Percentiles rank a stretch among this genome's conserved stretches.
phyloP scores from a whole-genome alignment of 495 filamentous ascomycete genomes.

The Daldinia caldariorum region DNA sequence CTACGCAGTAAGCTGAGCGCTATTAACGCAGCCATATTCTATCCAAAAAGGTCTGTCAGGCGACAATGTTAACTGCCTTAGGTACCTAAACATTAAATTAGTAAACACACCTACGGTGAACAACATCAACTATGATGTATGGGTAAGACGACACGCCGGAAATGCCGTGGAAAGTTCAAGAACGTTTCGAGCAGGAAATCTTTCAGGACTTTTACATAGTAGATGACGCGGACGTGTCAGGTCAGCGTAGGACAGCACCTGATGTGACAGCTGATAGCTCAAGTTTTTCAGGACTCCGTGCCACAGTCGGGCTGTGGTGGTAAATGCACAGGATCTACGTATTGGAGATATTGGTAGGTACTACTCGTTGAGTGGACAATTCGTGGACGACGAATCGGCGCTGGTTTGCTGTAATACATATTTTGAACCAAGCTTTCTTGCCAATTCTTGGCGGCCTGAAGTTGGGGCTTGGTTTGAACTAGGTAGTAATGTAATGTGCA shows the following conservation, averaged over 20 bases:
- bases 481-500: too few species aligned
- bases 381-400: background rate
- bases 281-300: conserved; percentile 23
- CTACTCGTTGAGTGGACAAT: background rate
- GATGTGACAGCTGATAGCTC: conserved; percentile 21
- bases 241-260: conserved; percentile 20
- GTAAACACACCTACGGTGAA: background rate
- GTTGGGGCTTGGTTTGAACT: conserved; percentile 25
- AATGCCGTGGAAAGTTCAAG: conserved; percentile 6
- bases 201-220: conserved; percentile 1
- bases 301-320: background rate
- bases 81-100: background rate
- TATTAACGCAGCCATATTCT: background rate
- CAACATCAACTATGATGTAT: conserved; percentile 10
- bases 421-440: conserved; percentile 40
- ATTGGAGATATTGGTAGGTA: conserved; percentile 2
- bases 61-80: background rate
- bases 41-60: background rate
- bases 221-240: conserved; percentile 34
- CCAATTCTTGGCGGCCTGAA: conserved; percentile 37
- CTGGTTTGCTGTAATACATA: background rate
- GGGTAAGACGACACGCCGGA: conserved; percentile 19
- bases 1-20: background rate
- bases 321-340: conserved; percentile 5
- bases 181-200: conserved; percentile 8